Percentiles rank a stretch among this genome's conserved stretches.
These are phyloP conservation scores for Aquilaria sinensis DNA, from an alignment of 345 rosid genomes.

Conservation along the genomic window DNA sequence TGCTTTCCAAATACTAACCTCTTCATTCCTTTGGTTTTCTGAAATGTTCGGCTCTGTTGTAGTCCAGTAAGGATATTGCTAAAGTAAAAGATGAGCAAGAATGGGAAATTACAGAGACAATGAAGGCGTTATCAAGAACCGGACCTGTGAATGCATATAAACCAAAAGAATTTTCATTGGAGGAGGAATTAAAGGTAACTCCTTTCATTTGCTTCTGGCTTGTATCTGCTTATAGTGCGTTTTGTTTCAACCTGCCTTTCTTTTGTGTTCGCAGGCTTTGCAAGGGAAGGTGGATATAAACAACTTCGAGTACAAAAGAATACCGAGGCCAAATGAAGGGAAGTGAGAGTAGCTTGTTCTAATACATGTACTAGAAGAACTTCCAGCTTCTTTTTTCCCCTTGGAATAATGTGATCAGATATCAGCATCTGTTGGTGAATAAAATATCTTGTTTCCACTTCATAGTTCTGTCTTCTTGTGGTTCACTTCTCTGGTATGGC, in stretches of 20 bases:
- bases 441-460: too few species aligned
- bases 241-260: not conserved
- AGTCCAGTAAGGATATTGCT: slow-evolving; percentile 79
- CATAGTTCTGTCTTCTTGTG: too few species aligned
- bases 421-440: too few species aligned
- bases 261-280: slow-evolving; percentile 44
- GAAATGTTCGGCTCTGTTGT: slow-evolving; percentile 17
- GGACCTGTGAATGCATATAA: slow-evolving; percentile 73
- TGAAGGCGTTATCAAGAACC: slow-evolving; percentile 70
- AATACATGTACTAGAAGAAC: too few species aligned
- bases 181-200: slow-evolving; percentile 82
- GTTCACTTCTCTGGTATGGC: too few species aligned
- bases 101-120: slow-evolving; percentile 85
- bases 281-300: slow-evolving; percentile 74
- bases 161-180: slow-evolving; percentile 68
- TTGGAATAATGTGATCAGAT: too few species aligned
- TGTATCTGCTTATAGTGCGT: not conserved
- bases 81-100: slow-evolving; percentile 85
- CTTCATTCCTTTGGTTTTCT: slow-evolving; percentile 11
- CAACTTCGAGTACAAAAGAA: slow-evolving; percentile 73
- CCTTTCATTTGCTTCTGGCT: not conserved
- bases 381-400: too few species aligned
- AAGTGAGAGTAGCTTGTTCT: slow-evolving; percentile 25
- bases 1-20: not conserved
- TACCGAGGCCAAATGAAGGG: slow-evolving; percentile 72